These are phyloP conservation scores for Suhomyces bolitotheri DNA, from an alignment of 1,139 yeast species.

Conservation along the genomic window DNA sequence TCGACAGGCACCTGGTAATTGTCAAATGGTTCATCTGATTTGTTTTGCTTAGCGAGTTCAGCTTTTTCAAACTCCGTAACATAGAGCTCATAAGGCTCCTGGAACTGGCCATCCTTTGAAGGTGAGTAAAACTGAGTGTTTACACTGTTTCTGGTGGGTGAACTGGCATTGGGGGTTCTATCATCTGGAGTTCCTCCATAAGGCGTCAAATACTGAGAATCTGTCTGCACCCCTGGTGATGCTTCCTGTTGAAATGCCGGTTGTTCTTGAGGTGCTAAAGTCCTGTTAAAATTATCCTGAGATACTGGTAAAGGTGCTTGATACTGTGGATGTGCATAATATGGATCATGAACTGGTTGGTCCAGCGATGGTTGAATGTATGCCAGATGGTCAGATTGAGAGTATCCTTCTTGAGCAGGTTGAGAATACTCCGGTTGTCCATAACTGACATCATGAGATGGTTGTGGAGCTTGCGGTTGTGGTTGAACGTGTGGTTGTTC, in stretches of 20 bases:
- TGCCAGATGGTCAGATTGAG: not conserved
- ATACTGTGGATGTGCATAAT: not conserved
- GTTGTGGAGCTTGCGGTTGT: slow-evolving; percentile 1
- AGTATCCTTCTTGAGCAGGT: slow-evolving; percentile 2
- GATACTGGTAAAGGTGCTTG: slow-evolving; percentile 5
- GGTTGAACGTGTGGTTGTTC: no score
- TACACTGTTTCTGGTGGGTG: slow-evolving; percentile 6
- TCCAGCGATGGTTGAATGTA: not conserved
- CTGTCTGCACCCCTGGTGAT: slow-evolving; percentile 4
- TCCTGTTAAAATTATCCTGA: slow-evolving; percentile 2
- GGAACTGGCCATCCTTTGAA: slow-evolving; percentile 14
- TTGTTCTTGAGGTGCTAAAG: not conserved
- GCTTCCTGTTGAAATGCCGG: slow-evolving; percentile 2
- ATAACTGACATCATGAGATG: not conserved
- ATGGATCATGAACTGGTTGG: not conserved
- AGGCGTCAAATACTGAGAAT: slow-evolving; percentile 5
- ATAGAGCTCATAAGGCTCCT: slow-evolving; percentile 26
- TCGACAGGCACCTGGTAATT: slow-evolving; percentile 23
- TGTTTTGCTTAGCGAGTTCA: slow-evolving; percentile 9
- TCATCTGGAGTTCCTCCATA: no score
- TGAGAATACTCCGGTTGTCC: slow-evolving; percentile 3
- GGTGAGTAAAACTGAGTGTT: slow-evolving; percentile 7
- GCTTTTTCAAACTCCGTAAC: slow-evolving; percentile 20
- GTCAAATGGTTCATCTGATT: slow-evolving; percentile 31
- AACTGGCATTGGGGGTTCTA: slow-evolving; percentile 5